Percentiles rank a stretch among this genome's conserved stretches.
phyloP scores from a whole-genome alignment of 768 basidiomycete genomes.

The Phaeotremella skinneri region DNA sequence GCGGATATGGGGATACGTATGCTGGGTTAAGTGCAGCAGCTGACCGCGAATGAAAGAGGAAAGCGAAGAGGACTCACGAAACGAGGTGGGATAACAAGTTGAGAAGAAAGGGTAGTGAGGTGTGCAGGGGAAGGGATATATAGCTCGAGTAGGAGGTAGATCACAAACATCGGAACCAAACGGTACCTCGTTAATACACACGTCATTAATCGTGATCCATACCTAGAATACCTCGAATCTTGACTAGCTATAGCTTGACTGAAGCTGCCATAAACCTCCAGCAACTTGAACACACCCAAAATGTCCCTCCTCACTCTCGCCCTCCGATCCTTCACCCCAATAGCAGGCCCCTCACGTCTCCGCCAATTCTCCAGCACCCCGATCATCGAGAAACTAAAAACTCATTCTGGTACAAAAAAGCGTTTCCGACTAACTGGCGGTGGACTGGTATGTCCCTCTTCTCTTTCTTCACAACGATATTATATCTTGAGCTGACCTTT shows the following conservation, averaged over 20 bases:
- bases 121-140: background rate
- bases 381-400: conserved; percentile 49
- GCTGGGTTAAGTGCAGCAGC: background rate
- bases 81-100: conserved; percentile 6
- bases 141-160: background rate
- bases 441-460: conserved; percentile 31
- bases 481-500: background rate
- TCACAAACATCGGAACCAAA: conserved; percentile 3
- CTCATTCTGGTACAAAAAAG: conserved; percentile 53
- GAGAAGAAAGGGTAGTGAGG: conserved; percentile 1
- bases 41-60: background rate
- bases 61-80: background rate
- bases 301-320: background rate
- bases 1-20: background rate
- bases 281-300: background rate
- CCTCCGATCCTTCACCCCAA: background rate
- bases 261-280: background rate
- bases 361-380: conserved; percentile 21
- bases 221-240: too few relatives aligned
- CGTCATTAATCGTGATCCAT: background rate
- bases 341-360: background rate
- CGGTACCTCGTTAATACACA: background rate
- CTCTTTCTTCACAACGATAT: background rate
- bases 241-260: too few relatives aligned
- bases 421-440: conserved; percentile 47